Evolutionary conservation across 1,284 basidiomycete genomes (phyloP).

Genomic region (Cerioporus squamosus): DNA sequence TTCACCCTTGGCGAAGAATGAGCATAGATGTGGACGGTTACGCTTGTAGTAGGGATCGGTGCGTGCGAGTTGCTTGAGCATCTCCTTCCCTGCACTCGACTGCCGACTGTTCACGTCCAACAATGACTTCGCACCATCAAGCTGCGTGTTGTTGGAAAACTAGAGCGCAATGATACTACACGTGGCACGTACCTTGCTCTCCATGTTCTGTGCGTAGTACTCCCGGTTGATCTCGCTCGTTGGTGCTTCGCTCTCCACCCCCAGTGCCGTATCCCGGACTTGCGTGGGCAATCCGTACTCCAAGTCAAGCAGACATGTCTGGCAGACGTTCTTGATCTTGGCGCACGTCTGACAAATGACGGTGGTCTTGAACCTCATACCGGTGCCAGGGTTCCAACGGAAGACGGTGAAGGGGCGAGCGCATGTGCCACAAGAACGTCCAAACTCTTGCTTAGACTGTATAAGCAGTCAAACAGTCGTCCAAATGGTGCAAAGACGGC

Average conservation of each 20-base stretch:
- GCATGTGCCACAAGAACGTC: constrained; percentile 94
- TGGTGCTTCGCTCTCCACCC: constrained; percentile 86
- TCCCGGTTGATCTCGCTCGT: constrained; percentile 97
- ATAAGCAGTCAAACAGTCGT: neutral
- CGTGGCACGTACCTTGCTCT: constrained; percentile 69
- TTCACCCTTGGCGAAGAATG: constrained; percentile 95
- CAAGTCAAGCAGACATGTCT: constrained; percentile 95
- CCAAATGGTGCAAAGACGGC: neutral
- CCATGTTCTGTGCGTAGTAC: constrained; percentile 98
- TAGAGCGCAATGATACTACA: neutral
- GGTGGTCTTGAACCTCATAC: constrained; percentile 95
- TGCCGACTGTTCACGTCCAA: constrained; percentile 66
- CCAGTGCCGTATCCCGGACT: constrained; percentile 95
- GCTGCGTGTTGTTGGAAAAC: constrained; percentile 40
- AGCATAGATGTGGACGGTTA: constrained; percentile 93
- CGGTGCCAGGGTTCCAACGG: constrained; percentile 96
- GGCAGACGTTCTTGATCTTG: constrained; percentile 99
- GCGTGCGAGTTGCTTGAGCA: constrained; percentile 92
- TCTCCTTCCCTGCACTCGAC: constrained; percentile 87
- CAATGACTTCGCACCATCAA: constrained; percentile 70
- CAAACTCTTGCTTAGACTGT: constrained; percentile 95
- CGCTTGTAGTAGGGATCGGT: constrained; percentile 97
- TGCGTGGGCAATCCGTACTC: constrained; percentile 97
- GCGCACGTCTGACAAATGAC: constrained; percentile 99
- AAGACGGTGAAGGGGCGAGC: constrained; percentile 97